phyloP scores from a whole-genome alignment of 2,329 filamentous ascomycete species.

The Aureobasidium mangrovei region DNA sequence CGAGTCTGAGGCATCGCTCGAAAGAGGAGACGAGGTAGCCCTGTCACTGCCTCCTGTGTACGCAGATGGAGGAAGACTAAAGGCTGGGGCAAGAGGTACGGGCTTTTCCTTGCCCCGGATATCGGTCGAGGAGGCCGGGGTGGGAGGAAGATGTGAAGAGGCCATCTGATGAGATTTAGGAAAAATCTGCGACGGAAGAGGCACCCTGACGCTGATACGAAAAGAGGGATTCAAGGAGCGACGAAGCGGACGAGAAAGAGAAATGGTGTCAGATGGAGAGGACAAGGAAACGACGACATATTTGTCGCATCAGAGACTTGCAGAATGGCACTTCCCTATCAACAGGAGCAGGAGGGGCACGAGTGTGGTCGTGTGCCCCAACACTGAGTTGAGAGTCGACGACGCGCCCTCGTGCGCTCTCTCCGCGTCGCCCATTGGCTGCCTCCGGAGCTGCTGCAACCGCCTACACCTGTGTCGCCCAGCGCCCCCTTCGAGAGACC shows the following conservation, averaged over 20 bases:
- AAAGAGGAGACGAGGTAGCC: constrained; percentile 39
- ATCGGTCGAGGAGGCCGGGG: constrained; percentile 71
- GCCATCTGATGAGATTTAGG: constrained; percentile 45
- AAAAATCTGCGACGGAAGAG: not conserved
- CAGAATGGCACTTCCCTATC: constrained; percentile 9
- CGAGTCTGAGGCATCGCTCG: constrained; percentile 41
- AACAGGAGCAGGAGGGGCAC: constrained; percentile 8
- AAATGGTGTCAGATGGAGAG: not conserved
- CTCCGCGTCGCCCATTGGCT: constrained; percentile 6
- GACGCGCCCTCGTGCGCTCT: constrained; percentile 12
- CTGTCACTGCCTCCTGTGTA: constrained; percentile 40
- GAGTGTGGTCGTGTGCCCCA: constrained; percentile 11
- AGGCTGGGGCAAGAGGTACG: constrained; percentile 53
- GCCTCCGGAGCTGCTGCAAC: not conserved
- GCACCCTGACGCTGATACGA: not conserved
- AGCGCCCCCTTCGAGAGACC: constrained; percentile 2
- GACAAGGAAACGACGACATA: constrained; percentile 2
- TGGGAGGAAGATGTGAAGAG: constrained; percentile 58
- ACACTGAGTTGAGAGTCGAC: constrained; percentile 1
- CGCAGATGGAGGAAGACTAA: constrained; percentile 70
- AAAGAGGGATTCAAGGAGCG: not conserved
- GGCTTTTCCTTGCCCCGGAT: constrained; percentile 61
- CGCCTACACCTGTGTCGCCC: constrained; percentile 1
- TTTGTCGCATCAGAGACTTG: constrained; percentile 1
- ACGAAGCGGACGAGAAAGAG: not conserved